These are phyloP conservation scores for Elsinoe ampelina DNA, from an alignment of 2,329 filamentous ascomycete genomes.

Conservation along the genomic window DNA sequence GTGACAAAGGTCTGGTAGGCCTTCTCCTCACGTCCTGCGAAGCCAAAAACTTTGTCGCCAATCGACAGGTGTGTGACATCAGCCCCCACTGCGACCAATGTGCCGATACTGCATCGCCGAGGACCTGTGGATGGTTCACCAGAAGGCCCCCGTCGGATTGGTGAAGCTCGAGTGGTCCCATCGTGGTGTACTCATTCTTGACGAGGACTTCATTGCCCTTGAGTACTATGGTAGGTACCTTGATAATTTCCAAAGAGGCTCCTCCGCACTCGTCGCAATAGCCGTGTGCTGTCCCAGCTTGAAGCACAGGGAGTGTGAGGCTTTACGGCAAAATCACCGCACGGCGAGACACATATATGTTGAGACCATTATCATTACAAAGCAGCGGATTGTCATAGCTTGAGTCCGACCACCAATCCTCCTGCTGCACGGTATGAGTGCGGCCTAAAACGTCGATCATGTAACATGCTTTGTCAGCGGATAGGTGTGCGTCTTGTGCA, in stretches of 20 bases:
- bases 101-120: slow-evolving; percentile 45
- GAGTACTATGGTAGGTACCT: slow-evolving; percentile 29
- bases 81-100: slow-evolving; percentile 43
- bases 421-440: too few species aligned
- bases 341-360: too few species aligned
- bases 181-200: slow-evolving; percentile 49
- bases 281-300: slow-evolving; percentile 25
- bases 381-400: neutral
- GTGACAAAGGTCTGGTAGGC: slow-evolving; percentile 50
- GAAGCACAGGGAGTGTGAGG: neutral
- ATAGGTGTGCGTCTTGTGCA: neutral
- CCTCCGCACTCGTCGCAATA: slow-evolving; percentile 33
- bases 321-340: neutral
- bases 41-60: slow-evolving; percentile 50
- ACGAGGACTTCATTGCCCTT: slow-evolving; percentile 43
- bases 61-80: slow-evolving; percentile 36
- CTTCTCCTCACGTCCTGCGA: slow-evolving; percentile 44
- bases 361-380: neutral
- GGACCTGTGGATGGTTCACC: slow-evolving; percentile 40
- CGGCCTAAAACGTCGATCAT: too few species aligned
- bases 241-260: slow-evolving; percentile 27
- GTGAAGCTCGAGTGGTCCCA: slow-evolving; percentile 53
- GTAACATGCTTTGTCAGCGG: neutral
- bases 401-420: too few species aligned
- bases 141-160: slow-evolving; percentile 51